Evolutionary conservation across 495 filamentous ascomycete species (phyloP), one percentile per base, ranked within the genome.

Genomic region (Penicillium canariense): DNA sequence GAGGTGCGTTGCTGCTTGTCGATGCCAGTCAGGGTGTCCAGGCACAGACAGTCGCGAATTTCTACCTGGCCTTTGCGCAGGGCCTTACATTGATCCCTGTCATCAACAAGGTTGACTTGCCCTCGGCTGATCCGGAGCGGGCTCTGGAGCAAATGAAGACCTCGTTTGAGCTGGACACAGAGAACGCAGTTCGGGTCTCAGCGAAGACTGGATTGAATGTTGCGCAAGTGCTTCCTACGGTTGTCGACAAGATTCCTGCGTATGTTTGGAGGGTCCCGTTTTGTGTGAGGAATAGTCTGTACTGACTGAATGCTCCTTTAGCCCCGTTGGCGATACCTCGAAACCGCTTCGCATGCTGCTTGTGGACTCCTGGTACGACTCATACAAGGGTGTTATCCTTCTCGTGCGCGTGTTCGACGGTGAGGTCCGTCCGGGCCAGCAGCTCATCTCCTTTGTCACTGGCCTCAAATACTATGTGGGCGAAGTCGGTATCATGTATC

Each of bases 361-460:
- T 18, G 91, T 98, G 36, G 94, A 98, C 67, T 96, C 91, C 6
- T 98, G 94, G 94, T 98, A 98, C 67, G 90, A 95, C 56, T 90
- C 84, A 40, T 98, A 96, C 71, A 89, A 88, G 56, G 94, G 94
- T 15, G 94, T 98, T 23, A 89, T 98, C 32, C 80, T 96, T 47
- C 79, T 98, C 8, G 90, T 98, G 30, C 81, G 94, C 12, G 77
- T 98, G 40, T 98, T 98, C 63, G 91, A 97, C 55, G 94, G 94
- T 14, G 81, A 83, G 50, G 77, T 97, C 43, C 84, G 80, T 55
- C 80, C 91, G 2, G 95, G 94, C 2, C 90, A 97, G 58, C 83
- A 88, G 42, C 70, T 97, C 15, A 72, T 86, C 4, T 96, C 90
- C 4, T 90, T 96, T 58, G 93, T 84, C 2, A 97, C 95, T 0